These are phyloP conservation scores for Escallonia rubra DNA, from an alignment of 129 eudicot species.

Conservation along the genomic window DNA sequence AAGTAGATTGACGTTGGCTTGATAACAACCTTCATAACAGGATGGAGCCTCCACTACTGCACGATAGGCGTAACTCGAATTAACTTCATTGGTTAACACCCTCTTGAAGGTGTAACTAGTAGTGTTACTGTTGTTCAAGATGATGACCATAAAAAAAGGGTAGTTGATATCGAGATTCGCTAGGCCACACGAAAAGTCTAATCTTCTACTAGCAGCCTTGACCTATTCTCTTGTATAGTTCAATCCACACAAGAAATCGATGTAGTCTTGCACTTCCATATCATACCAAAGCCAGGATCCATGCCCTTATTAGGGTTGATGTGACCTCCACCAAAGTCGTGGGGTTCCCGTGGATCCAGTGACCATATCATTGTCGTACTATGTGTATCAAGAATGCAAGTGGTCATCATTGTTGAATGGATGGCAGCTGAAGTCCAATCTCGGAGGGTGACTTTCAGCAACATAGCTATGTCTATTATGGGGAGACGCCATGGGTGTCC, in stretches of 20 bases:
- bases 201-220: slow-evolving; percentile 21
- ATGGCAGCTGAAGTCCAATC: slow-evolving; percentile 9
- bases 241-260: slow-evolving; percentile 38
- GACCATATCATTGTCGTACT: not conserved
- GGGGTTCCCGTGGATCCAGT: not conserved
- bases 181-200: slow-evolving; percentile 17
- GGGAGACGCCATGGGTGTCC: slow-evolving; percentile 9
- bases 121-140: slow-evolving; percentile 42
- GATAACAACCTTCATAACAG: slow-evolving; percentile 30
- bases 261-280: slow-evolving; percentile 29
- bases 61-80: slow-evolving; percentile 20
- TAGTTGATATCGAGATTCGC: slow-evolving; percentile 17
- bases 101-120: slow-evolving; percentile 30
- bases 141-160: slow-evolving; percentile 36
- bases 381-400: not conserved
- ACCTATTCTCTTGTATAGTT: slow-evolving; percentile 35
- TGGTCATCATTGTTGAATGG: slow-evolving; percentile 11
- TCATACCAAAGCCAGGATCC: slow-evolving; percentile 9
- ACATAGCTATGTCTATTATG: not conserved
- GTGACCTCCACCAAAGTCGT: not conserved
- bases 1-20: slow-evolving; percentile 27
- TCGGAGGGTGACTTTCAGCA: slow-evolving; percentile 1
- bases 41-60: slow-evolving; percentile 16
- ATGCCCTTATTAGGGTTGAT: slow-evolving; percentile 1
- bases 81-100: slow-evolving; percentile 31